Evolutionary conservation across 176 grass and related monocot genomes (phyloP).

Genomic region (Bromus sterilis): DNA sequence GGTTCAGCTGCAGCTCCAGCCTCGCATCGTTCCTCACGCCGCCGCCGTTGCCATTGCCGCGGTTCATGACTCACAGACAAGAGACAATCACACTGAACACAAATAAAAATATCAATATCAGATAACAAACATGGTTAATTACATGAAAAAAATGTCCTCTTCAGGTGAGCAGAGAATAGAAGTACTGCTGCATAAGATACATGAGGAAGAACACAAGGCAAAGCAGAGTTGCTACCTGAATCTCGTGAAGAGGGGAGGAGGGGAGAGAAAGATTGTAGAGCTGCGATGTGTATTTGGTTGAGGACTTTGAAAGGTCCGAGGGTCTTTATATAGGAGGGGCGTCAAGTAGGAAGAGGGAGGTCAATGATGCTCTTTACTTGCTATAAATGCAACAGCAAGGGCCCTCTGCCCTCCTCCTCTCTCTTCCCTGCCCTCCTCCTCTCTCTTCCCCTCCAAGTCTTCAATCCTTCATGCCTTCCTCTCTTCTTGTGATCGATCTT

Average conservation of each 20-base stretch:
- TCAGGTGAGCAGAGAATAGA: neutral
- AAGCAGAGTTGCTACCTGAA: slow-evolving; percentile 6
- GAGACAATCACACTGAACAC: neutral
- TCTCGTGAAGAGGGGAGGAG: neutral
- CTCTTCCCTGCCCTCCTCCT: neutral
- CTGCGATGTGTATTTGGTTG: slow-evolving; percentile 21
- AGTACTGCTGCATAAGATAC: neutral
- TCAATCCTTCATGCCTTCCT: neutral
- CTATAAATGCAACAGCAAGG: slow-evolving; percentile 43
- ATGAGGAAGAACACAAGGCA: slow-evolving; percentile 10
- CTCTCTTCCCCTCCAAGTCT: neutral
- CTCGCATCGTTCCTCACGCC: slow-evolving; percentile 15
- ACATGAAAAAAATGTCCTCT: neutral
- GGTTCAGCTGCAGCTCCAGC: slow-evolving; percentile 54
- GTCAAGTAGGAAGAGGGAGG: slow-evolving; percentile 34
- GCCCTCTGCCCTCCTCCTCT: neutral
- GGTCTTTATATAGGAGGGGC: slow-evolving; percentile 43
- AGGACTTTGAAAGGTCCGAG: neutral
- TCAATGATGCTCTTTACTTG: slow-evolving; percentile 56
- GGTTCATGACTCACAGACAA: slow-evolving; percentile 26
- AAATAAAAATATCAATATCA: neutral
- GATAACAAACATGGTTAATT: neutral
- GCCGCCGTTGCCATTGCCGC: slow-evolving; percentile 9
- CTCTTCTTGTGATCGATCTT: slow-evolving; percentile 18
- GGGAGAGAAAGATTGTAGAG: slow-evolving; percentile 1